Base-by-base conservation (phyloP, 1,284 basidiomycete genomes). In the Cutaneotrichosporon dermatis region DNA sequence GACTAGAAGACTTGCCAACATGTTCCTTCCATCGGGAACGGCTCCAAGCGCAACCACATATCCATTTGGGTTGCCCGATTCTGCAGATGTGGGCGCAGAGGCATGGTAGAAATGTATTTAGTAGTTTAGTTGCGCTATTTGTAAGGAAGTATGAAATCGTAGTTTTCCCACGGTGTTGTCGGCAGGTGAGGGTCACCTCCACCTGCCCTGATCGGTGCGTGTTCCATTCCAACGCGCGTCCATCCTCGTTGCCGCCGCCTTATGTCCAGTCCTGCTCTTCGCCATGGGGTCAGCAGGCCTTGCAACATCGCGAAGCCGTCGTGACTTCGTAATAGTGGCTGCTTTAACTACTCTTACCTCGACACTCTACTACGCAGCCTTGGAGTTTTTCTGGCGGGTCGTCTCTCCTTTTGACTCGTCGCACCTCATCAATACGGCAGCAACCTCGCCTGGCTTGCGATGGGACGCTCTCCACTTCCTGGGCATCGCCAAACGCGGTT, bases 401-500 rank as follows among this genome's bases (percentile, higher is more conserved):
- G 9, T 73, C 3, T 40, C 60, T 8, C 56, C 69, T 7, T 75
- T 76, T 61, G 75, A 76, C 63, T 54, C 66, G 1, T 73, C 71
- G 10, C 70, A 69, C n/a, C 53, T 60, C 3, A 45, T 71, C 36
- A 42, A 63, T 9, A 34, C 51, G 12, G 42, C 51, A 7, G 16
- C 53, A 7, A 53, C 58, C 7, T 40, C 54, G 8, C 54, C 73
- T 0, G 72, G 76, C 2, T 78, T 91, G n/a, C 85, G 92, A 63
- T 98, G 95, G 95, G 95, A 98, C 71, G 82, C 83, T 2, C 82
- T 97, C 60, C 88, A 97, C 76, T 97, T 92, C 73, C 68, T 79
- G 1, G 80, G 83, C 62, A 83, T 91, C 51, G 88, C 89, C 0
- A 55, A 62, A 15, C 65, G 80, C 11, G 76, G 84, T 9, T 90